A percentile compares a stretch with the other conserved stretches of the same genome.
phyloP scores from a whole-genome alignment of 495 filamentous ascomycete species.

The Aspergillus nanangensis region DNA sequence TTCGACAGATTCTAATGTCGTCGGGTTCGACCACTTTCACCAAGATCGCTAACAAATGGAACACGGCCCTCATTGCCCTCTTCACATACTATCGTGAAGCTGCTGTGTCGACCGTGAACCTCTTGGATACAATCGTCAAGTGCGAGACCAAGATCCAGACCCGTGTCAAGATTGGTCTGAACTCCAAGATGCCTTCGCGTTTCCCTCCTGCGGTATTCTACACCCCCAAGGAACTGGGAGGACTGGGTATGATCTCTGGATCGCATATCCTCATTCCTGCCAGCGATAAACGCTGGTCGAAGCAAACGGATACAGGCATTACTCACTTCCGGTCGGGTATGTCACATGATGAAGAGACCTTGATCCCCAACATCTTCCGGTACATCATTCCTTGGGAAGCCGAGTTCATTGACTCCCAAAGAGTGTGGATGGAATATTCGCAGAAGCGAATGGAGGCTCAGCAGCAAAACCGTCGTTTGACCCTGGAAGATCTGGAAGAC shows the following conservation, averaged over 20 bases:
- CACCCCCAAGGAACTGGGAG: constrained; percentile 96
- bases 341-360: constrained; percentile 96
- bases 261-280: constrained; percentile 98
- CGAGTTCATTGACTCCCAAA: constrained; percentile 97
- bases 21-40: constrained; percentile 99
- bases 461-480: constrained; percentile 92
- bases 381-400: constrained; percentile 99
- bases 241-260: constrained; percentile 98
- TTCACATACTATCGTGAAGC: constrained; percentile 99
- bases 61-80: constrained; percentile 94
- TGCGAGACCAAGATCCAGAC: constrained; percentile 99
- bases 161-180: constrained; percentile 96
- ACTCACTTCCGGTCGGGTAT: constrained; percentile 98
- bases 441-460: constrained; percentile 97
- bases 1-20: constrained; percentile 98
- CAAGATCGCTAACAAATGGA: constrained; percentile 99
- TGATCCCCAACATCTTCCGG: constrained; percentile 98
- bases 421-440: constrained; percentile 98
- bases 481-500: constrained; percentile 95
- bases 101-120: constrained; percentile 91
- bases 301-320: constrained; percentile 95
- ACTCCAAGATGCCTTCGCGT: constrained; percentile 99
- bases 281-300: constrained; percentile 96
- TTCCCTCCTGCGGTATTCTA: constrained; percentile 99
- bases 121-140: constrained; percentile 98